phyloP scores from a whole-genome alignment of 768 basidiomycete species.

The Nidularia pulvinata region DNA sequence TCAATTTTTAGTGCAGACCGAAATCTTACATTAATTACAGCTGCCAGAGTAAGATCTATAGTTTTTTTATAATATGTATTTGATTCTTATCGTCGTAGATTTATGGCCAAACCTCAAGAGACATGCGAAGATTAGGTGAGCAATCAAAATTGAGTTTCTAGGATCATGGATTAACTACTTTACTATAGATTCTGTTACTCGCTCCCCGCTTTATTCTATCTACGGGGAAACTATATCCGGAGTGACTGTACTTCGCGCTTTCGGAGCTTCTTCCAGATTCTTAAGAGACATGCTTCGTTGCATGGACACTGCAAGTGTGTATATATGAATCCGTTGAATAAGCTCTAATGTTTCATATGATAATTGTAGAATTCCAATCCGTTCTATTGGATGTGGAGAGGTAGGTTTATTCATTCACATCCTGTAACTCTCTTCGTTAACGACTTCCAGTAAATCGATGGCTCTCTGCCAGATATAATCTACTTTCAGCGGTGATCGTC shows the following conservation, averaged over 20 bases:
- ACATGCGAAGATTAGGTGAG: not conserved
- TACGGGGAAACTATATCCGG: constrained; percentile 35
- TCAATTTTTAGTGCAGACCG: too few species aligned
- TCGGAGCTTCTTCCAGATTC: constrained; percentile 83
- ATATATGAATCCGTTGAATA: constrained; percentile 68
- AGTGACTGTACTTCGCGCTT: constrained; percentile 60
- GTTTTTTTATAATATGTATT: too few species aligned
- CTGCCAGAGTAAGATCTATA: too few species aligned
- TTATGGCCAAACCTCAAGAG: constrained; percentile 22
- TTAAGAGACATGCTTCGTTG: constrained; percentile 79
- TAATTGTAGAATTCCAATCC: constrained; percentile 18
- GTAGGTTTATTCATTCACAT: too few species aligned
- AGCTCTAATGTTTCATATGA: constrained; percentile 69
- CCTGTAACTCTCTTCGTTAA: too few species aligned
- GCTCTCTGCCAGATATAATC: constrained; percentile 86
- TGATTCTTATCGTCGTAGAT: constrained; percentile 16
- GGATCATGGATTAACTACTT: too few species aligned
- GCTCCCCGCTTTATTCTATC: constrained; percentile 37
- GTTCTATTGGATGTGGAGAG: constrained; percentile 51
- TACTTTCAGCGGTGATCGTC: constrained; percentile 71
- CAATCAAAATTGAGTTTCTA: constrained; percentile 12
- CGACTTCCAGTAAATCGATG: constrained; percentile 70
- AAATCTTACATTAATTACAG: too few species aligned
- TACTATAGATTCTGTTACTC: constrained; percentile 40
- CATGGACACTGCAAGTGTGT: constrained; percentile 73